Base-by-base conservation (phyloP, 2,329 filamentous ascomycete genomes). In the Beauveria sp. region DNA sequence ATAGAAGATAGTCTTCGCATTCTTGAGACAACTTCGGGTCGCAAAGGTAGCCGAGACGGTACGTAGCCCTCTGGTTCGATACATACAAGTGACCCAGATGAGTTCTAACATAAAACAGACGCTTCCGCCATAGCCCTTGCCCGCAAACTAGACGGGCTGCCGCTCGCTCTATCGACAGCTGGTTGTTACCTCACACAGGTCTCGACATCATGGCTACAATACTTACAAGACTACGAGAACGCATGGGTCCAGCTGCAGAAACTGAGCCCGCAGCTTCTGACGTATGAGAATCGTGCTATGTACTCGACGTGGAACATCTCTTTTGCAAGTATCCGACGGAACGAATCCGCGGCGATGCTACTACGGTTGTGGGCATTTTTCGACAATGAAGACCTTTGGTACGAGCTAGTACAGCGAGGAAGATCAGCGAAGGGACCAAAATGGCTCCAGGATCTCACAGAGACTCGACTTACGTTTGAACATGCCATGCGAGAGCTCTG, bases 151-250 rank as follows among this genome's bases (percentile, higher is more conserved):
- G 73, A 77, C 62, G 75, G 79, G 5, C 72, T 80, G 30, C 77
- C 77, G 14, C 71, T 82, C 34, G 78, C 78, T 2, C 71, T 81
- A 18, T 67, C 76, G 5, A 74, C 76, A 18, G 78, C 79, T 20
- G 76, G 77, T 5, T 70, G 75, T 0, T 81, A 77, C 62, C 72
- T 81, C 16, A 61, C 69, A 30, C 64, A 77, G 52, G 70, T 72
- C 28, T 62, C 71, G 43, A 75, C 69, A 0, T 76, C 62, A 40
- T 72, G 71, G n/a, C 59, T 55, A 0, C 66, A 76, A 44, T 81
- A 80, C 65, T 68, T 79, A 47, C 34, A 69, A 10, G 54, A 71
- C 9, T 80, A 81, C 63, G 53, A 72, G 44, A 63, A 65, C 44
- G 73, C 69, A 53, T 81, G 74, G 78, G 63, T 63, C 20, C 62